Conservation (phyloP, 345 rosid genomes). For the Lepidium africanum region DNA sequence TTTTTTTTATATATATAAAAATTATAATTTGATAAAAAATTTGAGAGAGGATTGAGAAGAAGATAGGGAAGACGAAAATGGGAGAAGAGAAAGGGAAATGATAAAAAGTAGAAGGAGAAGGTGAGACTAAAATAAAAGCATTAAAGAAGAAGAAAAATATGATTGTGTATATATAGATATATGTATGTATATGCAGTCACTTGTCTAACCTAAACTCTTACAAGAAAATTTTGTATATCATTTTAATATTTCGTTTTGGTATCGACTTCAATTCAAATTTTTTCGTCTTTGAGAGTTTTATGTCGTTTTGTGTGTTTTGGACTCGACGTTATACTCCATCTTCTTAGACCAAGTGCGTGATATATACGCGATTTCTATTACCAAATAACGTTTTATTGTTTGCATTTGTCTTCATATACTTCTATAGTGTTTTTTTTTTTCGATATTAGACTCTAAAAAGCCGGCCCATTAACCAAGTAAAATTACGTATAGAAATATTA, state of each 20-base stretch:
- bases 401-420: background rate
- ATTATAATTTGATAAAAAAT: background rate
- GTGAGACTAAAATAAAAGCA: slow-evolving; percentile 28
- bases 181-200: slow-evolving; percentile 29
- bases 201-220: slow-evolving; percentile 33
- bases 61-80: slow-evolving; percentile 17
- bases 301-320: slow-evolving; percentile 30
- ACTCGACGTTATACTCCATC: background rate
- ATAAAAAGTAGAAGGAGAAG: slow-evolving; percentile 29
- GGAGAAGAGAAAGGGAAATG: slow-evolving; percentile 16
- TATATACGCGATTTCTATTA: slow-evolving; percentile 8
- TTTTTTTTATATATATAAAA: slow-evolving; percentile 2
- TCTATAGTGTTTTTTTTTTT: too few species aligned
- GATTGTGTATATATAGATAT: slow-evolving; percentile 10
- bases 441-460: too few species aligned
- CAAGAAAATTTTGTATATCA: background rate
- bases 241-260: slow-evolving; percentile 15
- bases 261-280: slow-evolving; percentile 14
- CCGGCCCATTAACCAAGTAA: too few species aligned
- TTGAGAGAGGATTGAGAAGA: slow-evolving; percentile 13
- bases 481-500: too few species aligned
- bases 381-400: background rate
- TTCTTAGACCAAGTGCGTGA: slow-evolving; percentile 8
- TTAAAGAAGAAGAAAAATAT: slow-evolving; percentile 26
- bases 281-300: background rate